Percentiles rank a stretch among this genome's conserved stretches.
These are phyloP conservation scores for Teunomyces panamensis DNA, from an alignment of 805 yeast species.

Conservation along the genomic window DNA sequence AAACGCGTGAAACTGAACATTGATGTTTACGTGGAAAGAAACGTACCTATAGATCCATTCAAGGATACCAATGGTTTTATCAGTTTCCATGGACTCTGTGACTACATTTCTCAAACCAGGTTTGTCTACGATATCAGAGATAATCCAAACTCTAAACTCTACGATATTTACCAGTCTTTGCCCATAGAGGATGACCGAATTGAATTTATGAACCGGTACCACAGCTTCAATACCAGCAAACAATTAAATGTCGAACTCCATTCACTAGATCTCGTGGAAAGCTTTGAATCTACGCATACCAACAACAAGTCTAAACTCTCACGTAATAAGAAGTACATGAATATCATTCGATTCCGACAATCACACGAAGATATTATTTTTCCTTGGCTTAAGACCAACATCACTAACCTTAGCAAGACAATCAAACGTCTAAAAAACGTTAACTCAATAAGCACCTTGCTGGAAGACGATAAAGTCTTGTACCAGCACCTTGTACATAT, in stretches of 20 bases:
- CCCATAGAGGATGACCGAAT: slow-evolving; percentile 9
- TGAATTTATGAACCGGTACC: slow-evolving; percentile 24
- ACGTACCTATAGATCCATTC: slow-evolving; percentile 9
- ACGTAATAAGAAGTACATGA: not conserved
- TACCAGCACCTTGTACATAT: slow-evolving; percentile 13
- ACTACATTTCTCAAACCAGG: slow-evolving; percentile 17
- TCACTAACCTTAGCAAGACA: slow-evolving; percentile 7
- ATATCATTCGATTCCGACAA: slow-evolving; percentile 6
- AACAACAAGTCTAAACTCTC: slow-evolving; percentile 1
- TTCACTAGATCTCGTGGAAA: slow-evolving; percentile 15
- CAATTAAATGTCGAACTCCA: slow-evolving; percentile 29
- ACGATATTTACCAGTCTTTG: slow-evolving; percentile 20
- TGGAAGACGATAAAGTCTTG: slow-evolving; percentile 7
- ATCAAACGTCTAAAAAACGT: slow-evolving; percentile 6
- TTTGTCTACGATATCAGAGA: slow-evolving; percentile 7
- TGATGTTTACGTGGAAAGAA: not conserved
- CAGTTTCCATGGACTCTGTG: slow-evolving; percentile 19
- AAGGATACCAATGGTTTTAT: slow-evolving; percentile 18
- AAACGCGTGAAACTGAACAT: not conserved
- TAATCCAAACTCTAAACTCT: slow-evolving; percentile 7
- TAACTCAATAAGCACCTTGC: slow-evolving; percentile 1
- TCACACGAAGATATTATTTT: slow-evolving; percentile 10
- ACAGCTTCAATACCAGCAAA: slow-evolving; percentile 18
- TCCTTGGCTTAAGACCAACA: slow-evolving; percentile 11
- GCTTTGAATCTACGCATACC: slow-evolving; percentile 4